Evolutionary conservation across 1,139 yeast genomes (phyloP), one percentile per base, ranked within the genome.

Genomic region (Pichia sp.): DNA sequence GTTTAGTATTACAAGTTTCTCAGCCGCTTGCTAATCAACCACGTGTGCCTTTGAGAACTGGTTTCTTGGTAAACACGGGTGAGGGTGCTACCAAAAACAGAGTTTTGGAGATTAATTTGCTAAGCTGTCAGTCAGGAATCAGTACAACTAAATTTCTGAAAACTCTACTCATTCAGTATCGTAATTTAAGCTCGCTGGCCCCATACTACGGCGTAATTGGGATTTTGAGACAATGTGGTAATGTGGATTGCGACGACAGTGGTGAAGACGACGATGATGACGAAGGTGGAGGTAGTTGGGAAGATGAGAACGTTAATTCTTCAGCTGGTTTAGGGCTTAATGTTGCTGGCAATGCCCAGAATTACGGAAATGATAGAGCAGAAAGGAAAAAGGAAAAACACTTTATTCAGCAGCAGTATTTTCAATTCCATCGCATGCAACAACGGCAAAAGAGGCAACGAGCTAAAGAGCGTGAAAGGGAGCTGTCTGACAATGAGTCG

Each of bases 121-220:
- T 86, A 54, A 85, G 89, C 63, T 85, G 93, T 60, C 87, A 89
- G 21, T 74, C 77, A 36, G 76, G 82, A 60, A 74, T 86, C 76
- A 70, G 80, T 62, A 69, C 80, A 53, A 70, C 74, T 55, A 74
- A 78, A 46, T 70, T 87, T 41, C 74, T 89, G 77, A 80, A 75
- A 58, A 74, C 78, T 12, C 65, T 89, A 2, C 69, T 90, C 58
- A 68, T 70, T 28, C 96, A 90, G 59, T 87, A 83, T 68, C 78
- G 87, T 60, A 80, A 82, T 50, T 55, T 65, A 46, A 58, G 64
- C 40, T 50, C 57, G 1, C 65, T 88, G 55, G 81, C 85, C 1
- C 75, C 82, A 2, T 62, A 76, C 69, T 55, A 76, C 70, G 59
- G 69, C 71, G 22, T 68, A 74, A 55, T 74, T 23, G 51, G 52